phyloP scores from a whole-genome alignment of 495 filamentous ascomycete species.

The Annulohypoxylon moriforme region DNA sequence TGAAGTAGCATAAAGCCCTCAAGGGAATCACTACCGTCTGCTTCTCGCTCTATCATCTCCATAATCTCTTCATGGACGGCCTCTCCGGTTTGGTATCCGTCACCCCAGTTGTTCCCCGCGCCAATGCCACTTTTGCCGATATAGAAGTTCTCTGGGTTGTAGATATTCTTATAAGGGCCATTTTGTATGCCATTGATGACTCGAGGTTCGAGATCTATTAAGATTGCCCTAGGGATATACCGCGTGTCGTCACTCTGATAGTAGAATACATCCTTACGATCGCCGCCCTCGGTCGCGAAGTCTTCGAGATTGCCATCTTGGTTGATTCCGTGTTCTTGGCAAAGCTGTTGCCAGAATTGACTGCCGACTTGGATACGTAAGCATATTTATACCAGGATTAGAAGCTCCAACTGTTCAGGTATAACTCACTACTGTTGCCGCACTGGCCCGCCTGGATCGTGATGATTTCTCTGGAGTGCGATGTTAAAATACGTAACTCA shows the following conservation, averaged over 20 bases:
- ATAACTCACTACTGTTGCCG: slow-evolving; percentile 92
- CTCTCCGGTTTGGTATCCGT: slow-evolving; percentile 93
- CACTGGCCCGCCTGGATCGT: slow-evolving; percentile 99
- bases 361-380: slow-evolving; percentile 73
- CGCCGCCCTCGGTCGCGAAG: slow-evolving; percentile 94
- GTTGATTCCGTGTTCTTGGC: slow-evolving; percentile 96
- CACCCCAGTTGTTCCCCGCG: slow-evolving; percentile 97
- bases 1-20: slow-evolving; percentile 99
- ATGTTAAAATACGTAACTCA: slow-evolving; percentile 21
- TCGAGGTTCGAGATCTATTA: slow-evolving; percentile 93
- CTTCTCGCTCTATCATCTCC: slow-evolving; percentile 99
- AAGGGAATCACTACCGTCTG: slow-evolving; percentile 95
- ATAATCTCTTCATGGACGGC: slow-evolving; percentile 94
- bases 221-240: slow-evolving; percentile 96
- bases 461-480: slow-evolving; percentile 88
- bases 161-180: slow-evolving; percentile 95
- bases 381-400: background rate
- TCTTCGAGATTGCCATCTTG: slow-evolving; percentile 96
- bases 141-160: slow-evolving; percentile 99
- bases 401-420: background rate
- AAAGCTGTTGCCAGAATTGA: slow-evolving; percentile 98
- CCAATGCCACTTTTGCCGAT: slow-evolving; percentile 90
- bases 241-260: slow-evolving; percentile 98
- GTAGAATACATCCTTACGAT: slow-evolving; percentile 99
- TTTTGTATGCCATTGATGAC: slow-evolving; percentile 93